phyloP scores from a whole-genome alignment of 2,329 filamentous ascomycete genomes.

The Ceratocystiopsis brevicomis region DNA sequence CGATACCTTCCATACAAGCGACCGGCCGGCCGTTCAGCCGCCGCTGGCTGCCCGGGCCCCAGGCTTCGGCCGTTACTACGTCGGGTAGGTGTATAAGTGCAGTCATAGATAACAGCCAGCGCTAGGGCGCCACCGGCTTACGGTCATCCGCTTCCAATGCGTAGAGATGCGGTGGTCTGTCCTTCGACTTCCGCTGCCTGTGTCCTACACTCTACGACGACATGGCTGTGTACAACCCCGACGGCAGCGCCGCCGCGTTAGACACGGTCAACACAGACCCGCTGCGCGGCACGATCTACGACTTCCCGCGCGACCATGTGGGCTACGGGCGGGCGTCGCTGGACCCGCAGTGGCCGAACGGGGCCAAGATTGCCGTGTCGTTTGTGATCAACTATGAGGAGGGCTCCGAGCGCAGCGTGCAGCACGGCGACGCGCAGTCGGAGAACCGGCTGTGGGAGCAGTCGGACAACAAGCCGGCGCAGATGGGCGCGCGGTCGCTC shows the following conservation, averaged over 20 bases:
- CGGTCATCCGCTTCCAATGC: too few relatives aligned
- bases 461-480: slow-evolving; percentile 3
- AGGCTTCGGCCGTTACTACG: too few relatives aligned
- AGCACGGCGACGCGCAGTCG: slow-evolving; percentile 15
- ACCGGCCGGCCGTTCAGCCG: too few relatives aligned
- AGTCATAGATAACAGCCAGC: too few relatives aligned
- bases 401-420: slow-evolving; percentile 15
- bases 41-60: too few relatives aligned
- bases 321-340: slow-evolving; percentile 6
- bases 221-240: neutral
- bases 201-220: too few relatives aligned
- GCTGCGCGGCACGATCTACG: slow-evolving; percentile 7
- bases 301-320: slow-evolving; percentile 10
- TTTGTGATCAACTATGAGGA: slow-evolving; percentile 21
- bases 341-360: slow-evolving; percentile 17
- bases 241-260: slow-evolving; percentile 1
- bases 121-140: too few relatives aligned
- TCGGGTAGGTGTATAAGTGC: too few relatives aligned
- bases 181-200: too few relatives aligned
- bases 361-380: slow-evolving; percentile 18
- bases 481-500: slow-evolving; percentile 5
- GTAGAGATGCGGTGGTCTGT: too few relatives aligned
- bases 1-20: too few relatives aligned
- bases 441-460: slow-evolving; percentile 8
- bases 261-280: slow-evolving; percentile 2